Base-by-base conservation (phyloP, 2,329 filamentous ascomycete genomes). In the Tolypocladium tropicale region DNA sequence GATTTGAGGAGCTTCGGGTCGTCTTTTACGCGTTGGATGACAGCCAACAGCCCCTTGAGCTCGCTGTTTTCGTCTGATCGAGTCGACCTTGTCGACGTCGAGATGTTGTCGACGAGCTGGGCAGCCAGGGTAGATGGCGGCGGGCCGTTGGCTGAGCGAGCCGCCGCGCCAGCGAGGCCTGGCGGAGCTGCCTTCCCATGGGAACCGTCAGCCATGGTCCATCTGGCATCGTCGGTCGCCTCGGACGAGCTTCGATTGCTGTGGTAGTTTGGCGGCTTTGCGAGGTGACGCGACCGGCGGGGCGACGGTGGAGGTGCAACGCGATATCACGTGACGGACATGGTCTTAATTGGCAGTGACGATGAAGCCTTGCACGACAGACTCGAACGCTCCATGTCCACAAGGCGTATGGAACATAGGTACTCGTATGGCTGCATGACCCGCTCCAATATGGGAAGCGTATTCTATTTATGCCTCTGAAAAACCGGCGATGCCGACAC, bases 91-190 rank as follows among this genome's bases (percentile, higher is more conserved):
- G 80, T 78, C 53, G 82, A 81, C 25, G 86, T 81, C 48, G 87
- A 83, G 59, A 91, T 84, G 68, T 89, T 90, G 67, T 89, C 86
- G 60, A 94, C 90, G 56, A 96, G 84, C 70, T 95, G 89, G 14
- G 90, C 90, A 54, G 92, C 90, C 65, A 96, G 79, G 11, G 91
- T 95, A 18, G 92, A 96, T 14, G 90, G 88, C 41, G 84, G 83
- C 50, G 76, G 74, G 11, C 61, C 64, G 21, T 61, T 58, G 34
- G 60, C 56, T 33, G 57, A 48, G 25, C 59, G 62, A 51, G 57
- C 60, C 52, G 56, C 60, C 51, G 58, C 53, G 10, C 58, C 53
- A 46, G 54, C 53, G 21, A 58, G 50, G 52, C 58, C 60, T 55
- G 58, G 55, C 33, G 60, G 56, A 28, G 55, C 58, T 51, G 53